phyloP scores from a whole-genome alignment of 345 rosid genomes.

The Citrus australasica region DNA sequence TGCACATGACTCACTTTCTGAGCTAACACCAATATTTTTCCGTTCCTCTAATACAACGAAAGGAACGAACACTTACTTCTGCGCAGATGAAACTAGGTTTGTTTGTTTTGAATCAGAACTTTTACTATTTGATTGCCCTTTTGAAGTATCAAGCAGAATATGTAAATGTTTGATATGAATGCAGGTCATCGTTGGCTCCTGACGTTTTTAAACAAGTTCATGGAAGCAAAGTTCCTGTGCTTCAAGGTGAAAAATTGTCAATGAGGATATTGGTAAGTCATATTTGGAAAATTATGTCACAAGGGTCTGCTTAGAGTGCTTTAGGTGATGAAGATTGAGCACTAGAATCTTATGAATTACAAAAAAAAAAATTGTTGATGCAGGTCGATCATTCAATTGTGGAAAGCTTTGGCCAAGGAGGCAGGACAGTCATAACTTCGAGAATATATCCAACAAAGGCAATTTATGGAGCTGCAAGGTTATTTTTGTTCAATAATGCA shows the following conservation, averaged over 20 bases:
- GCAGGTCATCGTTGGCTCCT: constrained; percentile 71
- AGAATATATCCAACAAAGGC: constrained; percentile 87
- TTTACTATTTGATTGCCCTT: not conserved
- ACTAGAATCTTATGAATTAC: not conserved
- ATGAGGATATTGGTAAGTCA: constrained; percentile 74
- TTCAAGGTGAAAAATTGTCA: constrained; percentile 53
- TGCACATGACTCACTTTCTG: constrained; percentile 65
- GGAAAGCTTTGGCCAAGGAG: constrained; percentile 86
- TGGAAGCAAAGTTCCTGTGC: constrained; percentile 66
- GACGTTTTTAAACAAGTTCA: constrained; percentile 58
- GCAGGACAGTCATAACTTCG: constrained; percentile 75
- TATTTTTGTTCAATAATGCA: constrained; percentile 88
- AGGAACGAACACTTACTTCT: constrained; percentile 48
- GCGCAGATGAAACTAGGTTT: constrained; percentile 78
- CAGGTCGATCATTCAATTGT: constrained; percentile 97
- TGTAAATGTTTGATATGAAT: not conserved
- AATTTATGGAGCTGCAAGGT: constrained; percentile 68
- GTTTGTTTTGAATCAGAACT: not conserved
- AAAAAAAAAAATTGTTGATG: not conserved
- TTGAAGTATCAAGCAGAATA: not conserved
- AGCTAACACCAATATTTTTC: constrained; percentile 74
- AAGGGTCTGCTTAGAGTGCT: not conserved
- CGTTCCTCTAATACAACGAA: constrained; percentile 39
- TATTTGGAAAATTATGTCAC: not conserved
- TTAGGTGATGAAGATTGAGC: not conserved